These are phyloP conservation scores for Rhodotorula mucilaginosa DNA, from an alignment of 1,284 basidiomycete genomes.

Conservation along the genomic window DNA sequence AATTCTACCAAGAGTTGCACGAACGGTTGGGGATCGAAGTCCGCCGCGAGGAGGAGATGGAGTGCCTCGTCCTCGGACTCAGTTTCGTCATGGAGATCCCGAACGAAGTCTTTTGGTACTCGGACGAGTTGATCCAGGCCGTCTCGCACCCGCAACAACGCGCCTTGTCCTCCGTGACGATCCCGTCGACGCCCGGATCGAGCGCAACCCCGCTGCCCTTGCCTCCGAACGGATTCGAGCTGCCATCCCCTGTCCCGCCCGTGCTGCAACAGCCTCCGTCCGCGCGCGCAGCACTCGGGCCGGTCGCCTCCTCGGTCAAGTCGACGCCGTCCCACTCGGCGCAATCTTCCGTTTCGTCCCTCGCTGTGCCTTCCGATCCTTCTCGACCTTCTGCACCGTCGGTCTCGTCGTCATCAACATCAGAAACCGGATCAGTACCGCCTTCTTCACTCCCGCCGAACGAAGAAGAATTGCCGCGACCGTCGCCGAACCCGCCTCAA, in stretches of 20 bases:
- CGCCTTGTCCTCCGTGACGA: conserved; percentile 21
- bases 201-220: conserved; percentile 26
- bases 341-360: not conserved
- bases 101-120: conserved; percentile 98
- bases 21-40: conserved; percentile 70
- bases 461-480: conserved; percentile 66
- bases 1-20: conserved; percentile 81
- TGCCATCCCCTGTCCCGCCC: conserved; percentile 22
- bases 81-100: conserved; percentile 96
- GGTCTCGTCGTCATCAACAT: not conserved
- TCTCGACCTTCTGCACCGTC: not conserved
- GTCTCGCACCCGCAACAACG: conserved; percentile 63
- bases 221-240: conserved; percentile 10
- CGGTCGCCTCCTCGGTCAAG: not conserved
- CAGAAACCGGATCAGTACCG: not conserved
- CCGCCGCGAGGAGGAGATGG: conserved; percentile 94
- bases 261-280: not conserved
- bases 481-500: conserved; percentile 85
- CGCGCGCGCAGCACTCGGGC: not conserved
- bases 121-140: conserved; percentile 88
- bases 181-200: conserved; percentile 19
- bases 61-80: conserved; percentile 92
- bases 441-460: conserved; percentile 7
- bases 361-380: conserved; percentile 2
- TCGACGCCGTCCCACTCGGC: not conserved